A percentile compares a stretch with the other conserved stretches of the same genome.
phyloP scores from a whole-genome alignment of 805 yeast species.

The Jamesozyma gamospora region DNA sequence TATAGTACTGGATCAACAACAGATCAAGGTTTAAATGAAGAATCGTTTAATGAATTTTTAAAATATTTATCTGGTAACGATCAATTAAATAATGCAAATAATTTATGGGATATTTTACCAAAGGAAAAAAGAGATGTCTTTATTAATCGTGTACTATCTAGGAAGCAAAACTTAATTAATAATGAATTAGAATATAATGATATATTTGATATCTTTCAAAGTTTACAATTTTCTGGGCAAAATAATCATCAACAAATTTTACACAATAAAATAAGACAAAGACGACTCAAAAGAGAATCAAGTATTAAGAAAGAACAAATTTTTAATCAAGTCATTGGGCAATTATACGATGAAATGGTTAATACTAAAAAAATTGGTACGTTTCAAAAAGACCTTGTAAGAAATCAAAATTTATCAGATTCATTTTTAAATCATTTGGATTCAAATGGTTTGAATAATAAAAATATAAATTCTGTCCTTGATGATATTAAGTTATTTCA shows the following conservation, averaged over 20 bases:
- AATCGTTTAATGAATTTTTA: conserved; percentile 8
- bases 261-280: background rate
- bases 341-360: conserved; percentile 2
- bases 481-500: conserved; percentile 1
- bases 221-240: background rate
- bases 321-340: conserved; percentile 1
- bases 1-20: conserved; percentile 9
- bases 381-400: background rate
- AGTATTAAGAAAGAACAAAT: conserved; percentile 1
- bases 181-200: background rate
- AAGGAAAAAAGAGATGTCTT: conserved; percentile 7
- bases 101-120: conserved; percentile 9
- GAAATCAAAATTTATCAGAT: background rate
- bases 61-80: conserved; percentile 2
- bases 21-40: conserved; percentile 1
- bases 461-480: background rate
- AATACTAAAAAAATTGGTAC: background rate
- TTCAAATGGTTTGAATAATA: background rate
- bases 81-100: conserved; percentile 1
- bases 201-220: background rate
- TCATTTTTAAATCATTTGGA: background rate
- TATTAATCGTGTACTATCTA: conserved; percentile 3
- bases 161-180: conserved; percentile 1
- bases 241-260: background rate
- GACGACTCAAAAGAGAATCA: background rate